phyloP scores from a whole-genome alignment of 768 basidiomycete genomes.

The Scleroderma citrinum region DNA sequence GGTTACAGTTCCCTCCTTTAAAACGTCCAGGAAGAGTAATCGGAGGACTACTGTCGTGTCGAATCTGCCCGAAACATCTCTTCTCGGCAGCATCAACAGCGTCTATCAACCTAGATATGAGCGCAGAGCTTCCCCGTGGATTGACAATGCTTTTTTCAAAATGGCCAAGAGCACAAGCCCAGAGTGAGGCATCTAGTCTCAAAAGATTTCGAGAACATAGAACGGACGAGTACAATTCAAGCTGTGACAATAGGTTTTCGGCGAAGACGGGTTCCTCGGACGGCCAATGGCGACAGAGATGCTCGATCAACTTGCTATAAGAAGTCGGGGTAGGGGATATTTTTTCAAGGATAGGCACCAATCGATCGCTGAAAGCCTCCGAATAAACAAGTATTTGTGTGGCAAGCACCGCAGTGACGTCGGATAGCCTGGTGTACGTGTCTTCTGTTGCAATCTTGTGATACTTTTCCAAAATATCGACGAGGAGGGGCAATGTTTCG shows the following conservation, averaged over 20 bases:
- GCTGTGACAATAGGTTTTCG: constrained; percentile 21
- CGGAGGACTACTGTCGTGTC: constrained; percentile 11
- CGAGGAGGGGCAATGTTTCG: constrained; percentile 9
- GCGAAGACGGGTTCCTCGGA: constrained; percentile 10
- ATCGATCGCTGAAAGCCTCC: constrained; percentile 5
- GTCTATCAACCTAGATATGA: constrained; percentile 36
- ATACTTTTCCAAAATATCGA: constrained; percentile 25
- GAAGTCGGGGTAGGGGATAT: constrained; percentile 25
- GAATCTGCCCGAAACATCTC: constrained; percentile 34
- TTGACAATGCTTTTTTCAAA: constrained; percentile 33
- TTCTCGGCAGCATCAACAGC: constrained; percentile 47
- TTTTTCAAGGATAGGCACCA: constrained; percentile 23
- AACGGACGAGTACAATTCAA: constrained; percentile 18
- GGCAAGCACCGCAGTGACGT: constrained; percentile 19
- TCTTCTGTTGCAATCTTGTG: constrained; percentile 1
- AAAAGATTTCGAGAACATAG: constrained; percentile 33
- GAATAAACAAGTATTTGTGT: constrained; percentile 14
- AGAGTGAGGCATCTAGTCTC: constrained; percentile 45
- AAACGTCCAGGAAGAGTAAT: constrained; percentile 6
- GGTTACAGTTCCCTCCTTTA: constrained; percentile 3
- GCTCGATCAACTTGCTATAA: constrained; percentile 24
- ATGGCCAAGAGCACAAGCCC: constrained; percentile 43
- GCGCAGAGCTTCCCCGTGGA: constrained; percentile 14
- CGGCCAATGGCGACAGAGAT: constrained; percentile 12
- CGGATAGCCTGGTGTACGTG: constrained; percentile 13